Percentiles rank a stretch among this genome's conserved stretches.
These are phyloP conservation scores for Grigorovia jiainica DNA, from an alignment of 805 yeast species.

Conservation along the genomic window DNA sequence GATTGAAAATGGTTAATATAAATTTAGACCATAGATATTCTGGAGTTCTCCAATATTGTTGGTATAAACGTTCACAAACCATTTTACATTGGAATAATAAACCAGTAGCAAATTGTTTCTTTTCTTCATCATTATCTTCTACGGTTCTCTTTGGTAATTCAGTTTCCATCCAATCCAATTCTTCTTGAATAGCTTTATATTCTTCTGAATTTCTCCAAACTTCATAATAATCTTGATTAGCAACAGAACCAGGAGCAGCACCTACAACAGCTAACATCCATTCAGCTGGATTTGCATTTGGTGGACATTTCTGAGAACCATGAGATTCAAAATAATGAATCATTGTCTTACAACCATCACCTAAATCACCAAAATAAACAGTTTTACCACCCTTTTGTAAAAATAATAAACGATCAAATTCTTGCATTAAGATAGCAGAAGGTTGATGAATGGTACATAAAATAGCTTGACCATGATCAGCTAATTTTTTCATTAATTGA, in stretches of 20 bases:
- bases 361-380: slow-evolving; percentile 64
- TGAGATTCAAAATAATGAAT: slow-evolving; percentile 56
- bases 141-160: slow-evolving; percentile 38
- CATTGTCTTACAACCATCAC: slow-evolving; percentile 46
- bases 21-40: slow-evolving; percentile 52
- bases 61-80: slow-evolving; percentile 46
- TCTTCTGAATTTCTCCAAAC: slow-evolving; percentile 71
- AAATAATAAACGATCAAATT: slow-evolving; percentile 67
- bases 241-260: slow-evolving; percentile 74
- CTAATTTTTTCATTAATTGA: slow-evolving; percentile 49
- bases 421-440: slow-evolving; percentile 67
- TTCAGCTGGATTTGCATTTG: slow-evolving; percentile 72
- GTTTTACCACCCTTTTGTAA: slow-evolving; percentile 65
- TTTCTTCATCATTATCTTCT: slow-evolving; percentile 26
- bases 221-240: slow-evolving; percentile 61
- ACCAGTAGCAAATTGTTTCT: slow-evolving; percentile 36
- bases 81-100: slow-evolving; percentile 32
- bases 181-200: slow-evolving; percentile 45
- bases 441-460: slow-evolving; percentile 80
- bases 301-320: slow-evolving; percentile 61
- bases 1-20: slow-evolving; percentile 41
- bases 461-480: slow-evolving; percentile 54
- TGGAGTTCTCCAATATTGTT: slow-evolving; percentile 64
- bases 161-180: slow-evolving; percentile 53
- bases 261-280: slow-evolving; percentile 87